Evolutionary conservation across 352 stramenopile genomes (phyloP).

Genomic region (Phytophthora podocarpi): DNA sequence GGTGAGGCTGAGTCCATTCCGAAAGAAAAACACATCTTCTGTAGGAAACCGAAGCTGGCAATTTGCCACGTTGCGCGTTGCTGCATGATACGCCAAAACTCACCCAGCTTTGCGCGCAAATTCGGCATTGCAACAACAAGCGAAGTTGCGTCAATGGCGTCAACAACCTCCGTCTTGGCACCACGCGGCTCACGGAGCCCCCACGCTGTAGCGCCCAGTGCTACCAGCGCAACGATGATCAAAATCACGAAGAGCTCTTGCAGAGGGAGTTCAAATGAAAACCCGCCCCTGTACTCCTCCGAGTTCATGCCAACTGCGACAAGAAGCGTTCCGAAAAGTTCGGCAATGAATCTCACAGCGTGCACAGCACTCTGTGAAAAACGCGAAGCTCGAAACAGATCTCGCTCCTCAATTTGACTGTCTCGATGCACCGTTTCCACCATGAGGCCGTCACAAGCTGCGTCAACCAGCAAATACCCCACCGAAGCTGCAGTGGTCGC

Average conservation of each 20-base stretch:
- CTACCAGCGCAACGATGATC: constrained; percentile 31
- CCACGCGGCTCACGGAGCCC: constrained; percentile 36
- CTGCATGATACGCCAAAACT: constrained; percentile 66
- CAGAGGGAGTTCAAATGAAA: constrained; percentile 52
- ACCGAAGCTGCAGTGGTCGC: constrained; percentile 57
- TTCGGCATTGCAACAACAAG: constrained; percentile 8
- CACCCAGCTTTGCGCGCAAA: constrained; percentile 36
- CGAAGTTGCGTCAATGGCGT: background rate
- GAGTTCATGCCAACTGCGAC: constrained; percentile 69
- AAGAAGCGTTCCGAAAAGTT: constrained; percentile 58
- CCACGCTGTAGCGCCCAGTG: constrained; percentile 45
- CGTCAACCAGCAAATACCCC: constrained; percentile 54
- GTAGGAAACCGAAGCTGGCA: constrained; percentile 67
- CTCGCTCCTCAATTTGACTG: constrained; percentile 27
- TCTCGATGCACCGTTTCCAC: constrained; percentile 78
- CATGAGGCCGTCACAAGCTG: constrained; percentile 79
- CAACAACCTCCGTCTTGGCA: background rate
- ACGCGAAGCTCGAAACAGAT: constrained; percentile 13
- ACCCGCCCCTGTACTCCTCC: constrained; percentile 53
- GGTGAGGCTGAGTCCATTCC: constrained; percentile 58
- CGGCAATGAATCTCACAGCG: constrained; percentile 54
- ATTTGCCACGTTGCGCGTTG: constrained; percentile 78
- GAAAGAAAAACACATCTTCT: constrained; percentile 58
- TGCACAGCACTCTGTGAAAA: constrained; percentile 64
- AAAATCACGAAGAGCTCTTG: constrained; percentile 47